Evolutionary conservation across 768 basidiomycete genomes (phyloP).

Genomic region (Termitomyces sp.): DNA sequence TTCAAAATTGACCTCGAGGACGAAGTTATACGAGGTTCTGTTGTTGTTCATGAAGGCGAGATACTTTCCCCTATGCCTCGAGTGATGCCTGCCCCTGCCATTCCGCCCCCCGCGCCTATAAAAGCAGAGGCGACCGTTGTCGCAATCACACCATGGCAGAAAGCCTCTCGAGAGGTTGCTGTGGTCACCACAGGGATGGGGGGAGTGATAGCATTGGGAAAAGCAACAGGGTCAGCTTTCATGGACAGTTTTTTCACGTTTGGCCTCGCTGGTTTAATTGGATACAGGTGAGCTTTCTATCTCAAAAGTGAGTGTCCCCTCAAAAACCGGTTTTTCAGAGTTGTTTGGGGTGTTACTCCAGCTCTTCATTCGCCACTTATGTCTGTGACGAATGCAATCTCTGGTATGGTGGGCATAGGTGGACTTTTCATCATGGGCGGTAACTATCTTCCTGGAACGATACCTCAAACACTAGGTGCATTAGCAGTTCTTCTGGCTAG

Average conservation of each 20-base stretch:
- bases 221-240: slow-evolving; percentile 73
- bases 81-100: slow-evolving; percentile 53
- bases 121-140: slow-evolving; percentile 40
- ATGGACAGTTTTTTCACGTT: slow-evolving; percentile 90
- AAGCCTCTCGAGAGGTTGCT: slow-evolving; percentile 69
- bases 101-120: slow-evolving; percentile 43
- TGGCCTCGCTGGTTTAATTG: slow-evolving; percentile 79
- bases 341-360: slow-evolving; percentile 86
- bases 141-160: slow-evolving; percentile 84
- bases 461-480: slow-evolving; percentile 77
- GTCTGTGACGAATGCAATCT: slow-evolving; percentile 89
- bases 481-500: slow-evolving; percentile 82
- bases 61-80: slow-evolving; percentile 65
- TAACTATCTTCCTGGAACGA: slow-evolving; percentile 73
- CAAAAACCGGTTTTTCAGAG: slow-evolving; percentile 30
- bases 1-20: slow-evolving; percentile 71
- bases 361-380: slow-evolving; percentile 87
- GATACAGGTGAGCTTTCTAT: slow-evolving; percentile 40
- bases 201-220: slow-evolving; percentile 64
- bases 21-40: slow-evolving; percentile 79
- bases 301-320: not conserved
- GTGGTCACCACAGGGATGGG: slow-evolving; percentile 75
- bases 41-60: slow-evolving; percentile 65
- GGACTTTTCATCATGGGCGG: slow-evolving; percentile 92
- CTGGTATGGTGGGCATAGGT: slow-evolving; percentile 53